Evolutionary conservation across 2,329 filamentous ascomycete genomes (phyloP).

Genomic region (Lomentospora prolificans): DNA sequence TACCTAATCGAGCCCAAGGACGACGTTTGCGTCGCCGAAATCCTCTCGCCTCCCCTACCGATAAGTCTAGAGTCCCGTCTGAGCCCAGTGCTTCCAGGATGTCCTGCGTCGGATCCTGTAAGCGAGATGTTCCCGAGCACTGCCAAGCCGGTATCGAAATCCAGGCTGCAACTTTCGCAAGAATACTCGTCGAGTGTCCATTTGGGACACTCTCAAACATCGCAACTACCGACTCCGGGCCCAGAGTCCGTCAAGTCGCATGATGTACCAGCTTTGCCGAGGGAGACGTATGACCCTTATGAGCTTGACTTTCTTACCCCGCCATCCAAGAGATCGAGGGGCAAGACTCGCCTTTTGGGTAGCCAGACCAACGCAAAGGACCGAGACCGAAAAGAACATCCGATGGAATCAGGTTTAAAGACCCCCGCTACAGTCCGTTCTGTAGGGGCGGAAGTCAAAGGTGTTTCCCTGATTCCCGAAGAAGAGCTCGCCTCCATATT

Average conservation of each 20-base stretch:
- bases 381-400: neutral
- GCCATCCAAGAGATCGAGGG: neutral
- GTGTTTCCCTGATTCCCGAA: neutral
- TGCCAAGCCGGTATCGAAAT: neutral
- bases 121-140: neutral
- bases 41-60: neutral
- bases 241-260: neutral
- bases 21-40: neutral
- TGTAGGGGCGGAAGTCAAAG: neutral
- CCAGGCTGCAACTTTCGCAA: neutral
- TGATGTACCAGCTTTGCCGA: neutral
- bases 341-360: neutral
- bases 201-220: neutral
- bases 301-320: neutral
- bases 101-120: neutral
- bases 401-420: neutral
- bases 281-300: neutral
- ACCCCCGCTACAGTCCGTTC: neutral
- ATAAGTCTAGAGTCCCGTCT: neutral
- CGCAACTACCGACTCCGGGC: neutral
- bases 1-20: neutral
- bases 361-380: neutral
- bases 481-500: conserved; percentile 1
- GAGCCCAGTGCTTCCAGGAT: neutral
- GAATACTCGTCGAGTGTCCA: neutral